Conservation (phyloP, 2,329 filamentous ascomycete species). For the Aspergillus udagawae region DNA sequence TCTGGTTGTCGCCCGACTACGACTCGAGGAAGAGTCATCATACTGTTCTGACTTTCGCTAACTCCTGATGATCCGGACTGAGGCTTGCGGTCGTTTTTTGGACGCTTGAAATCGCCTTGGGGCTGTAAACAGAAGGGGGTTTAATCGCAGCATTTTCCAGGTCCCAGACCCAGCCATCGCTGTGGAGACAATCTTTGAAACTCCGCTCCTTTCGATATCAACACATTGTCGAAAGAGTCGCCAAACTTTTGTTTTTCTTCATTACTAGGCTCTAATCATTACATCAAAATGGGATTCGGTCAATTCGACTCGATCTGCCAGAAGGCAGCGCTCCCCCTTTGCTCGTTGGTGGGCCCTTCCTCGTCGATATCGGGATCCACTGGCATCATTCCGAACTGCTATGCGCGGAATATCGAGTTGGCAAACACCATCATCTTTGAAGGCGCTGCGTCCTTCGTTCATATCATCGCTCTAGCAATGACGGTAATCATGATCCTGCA, state of each 20-base stretch:
- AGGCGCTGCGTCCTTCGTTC: conserved; percentile 83
- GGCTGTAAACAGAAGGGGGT: conserved; percentile 3
- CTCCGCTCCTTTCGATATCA: conserved; percentile 19
- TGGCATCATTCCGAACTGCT: conserved; percentile 86
- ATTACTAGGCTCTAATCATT: conserved; percentile 1
- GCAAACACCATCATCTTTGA: conserved; percentile 99
- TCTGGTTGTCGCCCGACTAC: not conserved
- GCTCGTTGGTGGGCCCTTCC: conserved; percentile 71
- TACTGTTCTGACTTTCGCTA: not conserved
- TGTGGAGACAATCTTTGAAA: conserved; percentile 28
- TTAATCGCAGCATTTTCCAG: conserved; percentile 12
- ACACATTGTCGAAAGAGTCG: conserved; percentile 17
- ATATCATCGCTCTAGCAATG: conserved; percentile 88
- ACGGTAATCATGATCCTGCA: conserved; percentile 97
- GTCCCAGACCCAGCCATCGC: conserved; percentile 27
- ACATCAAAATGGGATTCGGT: conserved; percentile 66
- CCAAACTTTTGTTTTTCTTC: not conserved
- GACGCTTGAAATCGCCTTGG: not conserved
- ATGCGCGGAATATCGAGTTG: conserved; percentile 88
- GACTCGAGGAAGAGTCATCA: not conserved
- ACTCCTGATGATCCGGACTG: not conserved
- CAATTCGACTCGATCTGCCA: conserved; percentile 85
- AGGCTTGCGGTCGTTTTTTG: not conserved
- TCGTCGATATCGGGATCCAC: conserved; percentile 62
- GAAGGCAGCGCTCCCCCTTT: conserved; percentile 80